phyloP scores from a whole-genome alignment of 768 basidiomycete species.

The Termitomyces sp. region DNA sequence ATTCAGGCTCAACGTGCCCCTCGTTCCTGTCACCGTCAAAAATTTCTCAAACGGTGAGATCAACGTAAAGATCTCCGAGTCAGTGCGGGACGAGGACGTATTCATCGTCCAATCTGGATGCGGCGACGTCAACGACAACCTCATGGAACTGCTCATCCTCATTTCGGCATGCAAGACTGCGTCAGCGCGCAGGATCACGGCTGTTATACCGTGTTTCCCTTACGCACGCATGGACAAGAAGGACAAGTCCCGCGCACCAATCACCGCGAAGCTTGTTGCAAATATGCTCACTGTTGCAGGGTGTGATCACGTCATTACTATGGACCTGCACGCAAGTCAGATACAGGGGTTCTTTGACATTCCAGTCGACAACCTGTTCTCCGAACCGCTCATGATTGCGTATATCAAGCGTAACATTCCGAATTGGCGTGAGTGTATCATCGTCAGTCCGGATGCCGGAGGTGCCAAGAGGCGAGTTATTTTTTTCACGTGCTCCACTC shows the following conservation, averaged over 20 bases:
- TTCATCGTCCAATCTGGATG: conserved; percentile 96
- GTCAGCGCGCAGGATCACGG: conserved; percentile 92
- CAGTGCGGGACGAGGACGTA: conserved; percentile 95
- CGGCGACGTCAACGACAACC: conserved; percentile 88
- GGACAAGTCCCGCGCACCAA: conserved; percentile 92
- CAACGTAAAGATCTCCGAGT: conserved; percentile 91
- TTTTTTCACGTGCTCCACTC: conserved; percentile 8
- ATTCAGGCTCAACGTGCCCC: conserved; percentile 78
- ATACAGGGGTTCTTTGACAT: conserved; percentile 99
- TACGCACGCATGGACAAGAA: conserved; percentile 98
- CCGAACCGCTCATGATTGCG: conserved; percentile 90
- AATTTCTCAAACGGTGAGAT: conserved; percentile 96
- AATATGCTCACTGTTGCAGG: conserved; percentile 98
- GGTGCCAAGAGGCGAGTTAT: conserved; percentile 89
- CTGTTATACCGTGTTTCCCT: conserved; percentile 96
- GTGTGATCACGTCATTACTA: conserved; percentile 98
- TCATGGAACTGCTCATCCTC: conserved; percentile 98
- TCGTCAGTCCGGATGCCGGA: conserved; percentile 96
- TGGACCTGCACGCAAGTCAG: conserved; percentile 96
- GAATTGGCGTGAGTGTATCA: conserved; percentile 82
- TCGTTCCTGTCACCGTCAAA: conserved; percentile 80
- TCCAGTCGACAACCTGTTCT: conserved; percentile 96
- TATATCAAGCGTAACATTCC: conserved; percentile 87
- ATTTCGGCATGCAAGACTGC: conserved; percentile 98
- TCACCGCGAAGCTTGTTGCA: conserved; percentile 96